These are phyloP conservation scores for Trichoderma aggressivum DNA, from an alignment of 2,329 filamentous ascomycete species.

Conservation along the genomic window DNA sequence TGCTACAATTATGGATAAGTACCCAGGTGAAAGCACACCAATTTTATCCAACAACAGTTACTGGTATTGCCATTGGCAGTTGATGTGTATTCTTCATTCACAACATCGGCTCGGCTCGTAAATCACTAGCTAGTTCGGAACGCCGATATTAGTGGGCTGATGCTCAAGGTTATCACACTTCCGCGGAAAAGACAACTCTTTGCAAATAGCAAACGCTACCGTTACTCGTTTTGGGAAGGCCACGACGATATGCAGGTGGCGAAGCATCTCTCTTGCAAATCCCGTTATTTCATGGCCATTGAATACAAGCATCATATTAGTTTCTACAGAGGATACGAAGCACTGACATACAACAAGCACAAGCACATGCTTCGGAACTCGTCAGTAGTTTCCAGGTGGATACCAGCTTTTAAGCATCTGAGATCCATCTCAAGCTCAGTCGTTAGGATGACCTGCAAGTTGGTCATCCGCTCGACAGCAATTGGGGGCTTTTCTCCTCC, in stretches of 20 bases:
- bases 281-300: neutral
- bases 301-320: neutral
- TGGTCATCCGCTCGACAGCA: constrained; percentile 10
- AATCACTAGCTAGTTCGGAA: neutral
- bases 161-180: neutral
- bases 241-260: neutral
- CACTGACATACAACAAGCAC: neutral
- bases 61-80: neutral
- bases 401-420: neutral
- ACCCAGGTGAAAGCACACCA: neutral
- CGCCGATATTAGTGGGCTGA: neutral
- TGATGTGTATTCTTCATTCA: neutral
- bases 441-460: constrained; percentile 7
- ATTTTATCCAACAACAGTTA: neutral
- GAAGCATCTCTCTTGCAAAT: too few species aligned
- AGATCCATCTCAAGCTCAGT: neutral
- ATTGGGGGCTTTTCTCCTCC: neutral
- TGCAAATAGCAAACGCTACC: neutral
- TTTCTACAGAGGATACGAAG: neutral
- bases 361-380: neutral
- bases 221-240: neutral
- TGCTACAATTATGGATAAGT: neutral
- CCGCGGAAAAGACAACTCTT: neutral
- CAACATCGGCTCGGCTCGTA: neutral
- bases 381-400: neutral